Evolutionary conservation across 177 flowering plant genomes (phyloP), one percentile per base, ranked within the genome.

Genomic region (Vitis hybrid): DNA sequence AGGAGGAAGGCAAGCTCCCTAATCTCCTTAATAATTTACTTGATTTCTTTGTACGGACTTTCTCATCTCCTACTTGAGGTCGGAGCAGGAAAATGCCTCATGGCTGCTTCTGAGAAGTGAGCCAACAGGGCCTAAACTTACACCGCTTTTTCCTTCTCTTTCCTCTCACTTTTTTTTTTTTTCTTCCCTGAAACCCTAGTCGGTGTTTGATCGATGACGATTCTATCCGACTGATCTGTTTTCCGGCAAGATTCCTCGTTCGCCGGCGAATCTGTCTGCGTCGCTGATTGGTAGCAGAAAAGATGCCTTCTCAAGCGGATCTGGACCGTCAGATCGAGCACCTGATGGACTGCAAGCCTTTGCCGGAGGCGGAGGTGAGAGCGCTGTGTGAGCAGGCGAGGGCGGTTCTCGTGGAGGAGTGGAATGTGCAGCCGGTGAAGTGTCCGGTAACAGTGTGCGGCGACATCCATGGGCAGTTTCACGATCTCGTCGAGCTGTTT

Each of bases 391-490:
- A 80, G 32, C 82, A 79, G 59, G 85, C 82, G 7, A 75, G 77
- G 63, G 73, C 82, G 56, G 60, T 82, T 5, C 75, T 79, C 3
- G 81, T 79, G 34, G 85, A 82, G 74, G 85, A 82, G 64, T 79
- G 82, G 82, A 82, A 82, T 40, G 82, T 82, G 26, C 85, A 82
- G 59, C 82, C 85, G 19, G 85, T 82, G 15, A 80, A 82, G 69
- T 80, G 83, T 65, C 85, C 85, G 40, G 83, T 82, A 12, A 82
- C 84, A 11, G 82, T 82, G 3, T 82, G 84, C 61, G 84, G 84
- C 2, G 84, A 82, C 66, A 82, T 82, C n/a, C 83, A 82, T 9
- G 85, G 85, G 1, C 85, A 82, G 70, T 82, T 82, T 70, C 74
- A 80, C 54, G 85, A 82, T 68, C 83, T 82, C 54, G 72, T 80